Conservation (phyloP, 2,329 filamentous ascomycete genomes). For the Emergomyces pasteurianus region DNA sequence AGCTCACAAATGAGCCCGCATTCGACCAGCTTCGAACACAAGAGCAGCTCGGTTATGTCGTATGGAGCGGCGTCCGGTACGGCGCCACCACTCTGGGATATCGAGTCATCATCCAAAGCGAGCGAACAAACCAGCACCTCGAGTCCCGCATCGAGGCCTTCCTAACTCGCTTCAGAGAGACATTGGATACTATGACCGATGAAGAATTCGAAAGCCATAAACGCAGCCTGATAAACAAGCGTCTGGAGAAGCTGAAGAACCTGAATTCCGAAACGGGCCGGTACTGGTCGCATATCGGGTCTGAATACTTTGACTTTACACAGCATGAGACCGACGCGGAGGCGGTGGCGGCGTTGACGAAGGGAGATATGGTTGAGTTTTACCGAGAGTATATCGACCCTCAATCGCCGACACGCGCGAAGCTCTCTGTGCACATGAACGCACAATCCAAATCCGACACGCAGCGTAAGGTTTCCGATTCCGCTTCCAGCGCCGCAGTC, state of each 20-base stretch:
- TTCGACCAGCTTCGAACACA: conserved; percentile 95
- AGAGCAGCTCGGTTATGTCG: conserved; percentile 93
- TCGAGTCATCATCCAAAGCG: conserved; percentile 85
- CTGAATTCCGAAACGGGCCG: conserved; percentile 69
- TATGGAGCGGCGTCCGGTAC: conserved; percentile 66
- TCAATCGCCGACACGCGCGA: conserved; percentile 60
- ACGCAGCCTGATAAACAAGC: conserved; percentile 72
- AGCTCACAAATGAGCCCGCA: conserved; percentile 83
- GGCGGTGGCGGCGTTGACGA: conserved; percentile 60
- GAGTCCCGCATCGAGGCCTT: conserved; percentile 83
- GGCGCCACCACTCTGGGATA: conserved; percentile 72
- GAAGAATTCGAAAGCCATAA: conserved; percentile 85
- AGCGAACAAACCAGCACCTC: conserved; percentile 70
- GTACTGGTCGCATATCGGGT: conserved; percentile 75
- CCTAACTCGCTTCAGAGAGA: conserved; percentile 53
- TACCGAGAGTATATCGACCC: conserved; percentile 67
- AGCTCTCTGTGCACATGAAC: conserved; percentile 70
- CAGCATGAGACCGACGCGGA: conserved; percentile 68
- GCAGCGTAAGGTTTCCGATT: conserved; percentile 22
- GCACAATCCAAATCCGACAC: conserved; percentile 54
- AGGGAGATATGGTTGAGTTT: conserved; percentile 68
- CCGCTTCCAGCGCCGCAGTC: neutral
- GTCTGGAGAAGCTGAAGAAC: conserved; percentile 87
- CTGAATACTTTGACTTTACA: conserved; percentile 82
- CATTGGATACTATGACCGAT: conserved; percentile 63